Evolutionary conservation across 805 yeast genomes (phyloP).

Genomic region (Lipomyces starkeyi): DNA sequence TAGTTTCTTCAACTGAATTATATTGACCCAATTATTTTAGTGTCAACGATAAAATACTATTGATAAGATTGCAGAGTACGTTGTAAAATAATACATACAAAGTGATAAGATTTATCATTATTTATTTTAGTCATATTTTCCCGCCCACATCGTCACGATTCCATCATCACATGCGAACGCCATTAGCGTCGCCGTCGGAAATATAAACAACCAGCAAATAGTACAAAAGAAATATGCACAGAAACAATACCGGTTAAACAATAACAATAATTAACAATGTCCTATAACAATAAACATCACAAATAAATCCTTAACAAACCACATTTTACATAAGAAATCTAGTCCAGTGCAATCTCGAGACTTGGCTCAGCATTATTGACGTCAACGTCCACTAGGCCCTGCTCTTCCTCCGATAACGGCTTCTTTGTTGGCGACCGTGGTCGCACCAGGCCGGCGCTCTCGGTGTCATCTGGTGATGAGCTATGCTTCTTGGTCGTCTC

Average conservation of each 20-base stretch:
- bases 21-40: neutral
- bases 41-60: neutral
- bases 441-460: neutral
- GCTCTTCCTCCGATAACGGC: neutral
- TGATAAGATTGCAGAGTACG: neutral
- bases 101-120: neutral
- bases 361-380: neutral
- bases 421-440: neutral
- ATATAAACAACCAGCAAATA: neutral
- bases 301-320: neutral
- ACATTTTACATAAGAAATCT: neutral
- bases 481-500: neutral
- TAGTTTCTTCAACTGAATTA: neutral
- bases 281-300: neutral
- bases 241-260: slow-evolving; percentile 1
- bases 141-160: neutral
- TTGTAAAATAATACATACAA: neutral
- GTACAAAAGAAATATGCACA: neutral
- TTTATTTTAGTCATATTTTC: neutral
- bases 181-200: neutral
- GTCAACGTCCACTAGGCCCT: slow-evolving; percentile 2
- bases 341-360: neutral
- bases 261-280: neutral
- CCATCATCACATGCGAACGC: neutral
- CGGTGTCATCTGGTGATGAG: neutral